These are phyloP conservation scores for Brassica nigra DNA, from an alignment of 345 rosid species.

Conservation along the genomic window DNA sequence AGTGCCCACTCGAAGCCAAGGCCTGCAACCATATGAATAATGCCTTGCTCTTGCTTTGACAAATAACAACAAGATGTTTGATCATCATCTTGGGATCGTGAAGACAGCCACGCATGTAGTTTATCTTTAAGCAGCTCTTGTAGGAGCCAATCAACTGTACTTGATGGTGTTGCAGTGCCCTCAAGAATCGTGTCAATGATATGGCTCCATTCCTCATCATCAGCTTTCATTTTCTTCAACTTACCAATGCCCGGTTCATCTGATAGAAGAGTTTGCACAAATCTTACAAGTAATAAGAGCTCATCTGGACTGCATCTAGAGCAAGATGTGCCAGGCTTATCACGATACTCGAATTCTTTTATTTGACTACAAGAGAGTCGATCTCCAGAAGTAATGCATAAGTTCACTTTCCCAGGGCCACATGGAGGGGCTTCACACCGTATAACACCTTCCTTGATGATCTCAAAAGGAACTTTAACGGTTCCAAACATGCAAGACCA, in stretches of 20 bases:
- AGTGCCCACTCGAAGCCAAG: slow-evolving; percentile 95
- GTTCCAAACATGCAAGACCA: slow-evolving; percentile 97
- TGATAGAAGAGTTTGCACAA: slow-evolving; percentile 71
- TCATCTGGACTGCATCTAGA: slow-evolving; percentile 54
- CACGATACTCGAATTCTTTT: slow-evolving; percentile 73
- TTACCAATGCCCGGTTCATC: slow-evolving; percentile 42
- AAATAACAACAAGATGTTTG: slow-evolving; percentile 49
- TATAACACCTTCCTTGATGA: slow-evolving; percentile 80
- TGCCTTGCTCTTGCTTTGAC: slow-evolving; percentile 92
- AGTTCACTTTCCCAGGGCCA: slow-evolving; percentile 72
- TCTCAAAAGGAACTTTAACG: slow-evolving; percentile 73
- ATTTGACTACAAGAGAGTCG: slow-evolving; percentile 73
- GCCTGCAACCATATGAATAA: slow-evolving; percentile 86
- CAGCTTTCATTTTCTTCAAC: slow-evolving; percentile 48
- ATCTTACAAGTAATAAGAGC: slow-evolving; percentile 65
- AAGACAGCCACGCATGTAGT: slow-evolving; percentile 73
- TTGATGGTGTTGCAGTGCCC: slow-evolving; percentile 60
- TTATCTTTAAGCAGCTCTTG: slow-evolving; percentile 85
- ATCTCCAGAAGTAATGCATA: slow-evolving; percentile 74
- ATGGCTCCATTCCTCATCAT: slow-evolving; percentile 70
- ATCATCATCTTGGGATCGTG: slow-evolving; percentile 48
- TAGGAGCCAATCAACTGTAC: slow-evolving; percentile 79
- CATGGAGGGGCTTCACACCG: slow-evolving; percentile 77
- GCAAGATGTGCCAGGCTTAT: slow-evolving; percentile 39
- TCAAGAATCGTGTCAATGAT: slow-evolving; percentile 58